Evolutionary conservation across 768 basidiomycete species (phyloP), one percentile per base, ranked within the genome.

Genomic region (Russula griseocarnosa): DNA sequence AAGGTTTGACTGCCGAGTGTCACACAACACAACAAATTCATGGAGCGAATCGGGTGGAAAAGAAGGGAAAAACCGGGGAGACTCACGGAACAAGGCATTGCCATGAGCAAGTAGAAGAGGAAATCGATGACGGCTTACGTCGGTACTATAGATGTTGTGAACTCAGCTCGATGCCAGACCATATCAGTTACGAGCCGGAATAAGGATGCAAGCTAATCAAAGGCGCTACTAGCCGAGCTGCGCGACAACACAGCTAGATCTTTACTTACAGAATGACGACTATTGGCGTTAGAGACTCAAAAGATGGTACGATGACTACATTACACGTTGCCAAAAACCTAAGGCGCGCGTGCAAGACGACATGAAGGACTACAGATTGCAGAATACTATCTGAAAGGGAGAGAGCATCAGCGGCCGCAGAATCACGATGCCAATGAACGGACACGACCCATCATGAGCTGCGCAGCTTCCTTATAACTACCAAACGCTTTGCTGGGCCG

Each of bases 401-500:
- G 8, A 20, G 40, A 18, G 32, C 30, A 5, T 54, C 46, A 28
- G 32, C 20, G 11, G n/a, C 13, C 6, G 34, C 14, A 49, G 20
- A 38, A 50, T 16, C 8, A 16, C 32, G 7, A 30, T 38, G 4
- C 14, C 51, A 30, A 32, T 30, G 7, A 49, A 20, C 13, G 20
- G 26, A 22, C n/a, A 58, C 1, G 30, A 32, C 8, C 36, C 5
- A 11, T 40, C 1, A 22, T 11, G 22, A 49, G 13, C 22, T 14
- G 5, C 26, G 18, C 4, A 22, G 13, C 11, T 20, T 20, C 28
- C 59, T 56, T 30, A 61, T 51, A 46, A n/a, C 69, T 63, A 76
- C 75, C 75, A 76, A 13, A 73, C 74, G 47, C 73, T 71, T 62
- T 72, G 72, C 55, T 68, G 66, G 11, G 71, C 67, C 2, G 76